These are phyloP conservation scores for Aquilaria yunnanensis DNA, from an alignment of 345 rosid genomes.

Conservation along the genomic window DNA sequence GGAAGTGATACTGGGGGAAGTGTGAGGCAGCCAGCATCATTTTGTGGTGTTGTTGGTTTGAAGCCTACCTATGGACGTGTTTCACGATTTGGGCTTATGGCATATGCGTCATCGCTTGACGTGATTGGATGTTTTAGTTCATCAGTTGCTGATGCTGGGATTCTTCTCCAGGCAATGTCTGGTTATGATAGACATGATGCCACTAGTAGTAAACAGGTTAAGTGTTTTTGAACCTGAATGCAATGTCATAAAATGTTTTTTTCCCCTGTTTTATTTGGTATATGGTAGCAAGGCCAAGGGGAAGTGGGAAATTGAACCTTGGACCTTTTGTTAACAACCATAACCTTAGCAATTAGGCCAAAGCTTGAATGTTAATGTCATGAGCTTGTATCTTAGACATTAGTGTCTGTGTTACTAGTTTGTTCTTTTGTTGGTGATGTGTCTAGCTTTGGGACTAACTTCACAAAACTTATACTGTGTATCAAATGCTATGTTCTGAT, in stretches of 20 bases:
- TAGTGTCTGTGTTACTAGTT: too few species aligned
- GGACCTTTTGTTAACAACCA: too few species aligned
- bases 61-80: constrained; percentile 97
- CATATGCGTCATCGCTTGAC: constrained; percentile 89
- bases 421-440: too few species aligned
- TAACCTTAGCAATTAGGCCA: too few species aligned
- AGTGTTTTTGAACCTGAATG: constrained; percentile 9
- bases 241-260: background rate
- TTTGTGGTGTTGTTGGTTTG: constrained; percentile 92
- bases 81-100: constrained; percentile 92
- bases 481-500: constrained; percentile 4
- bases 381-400: too few species aligned
- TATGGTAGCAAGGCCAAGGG: too few species aligned
- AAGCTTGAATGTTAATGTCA: too few species aligned
- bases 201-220: constrained; percentile 74
- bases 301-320: too few species aligned
- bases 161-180: constrained; percentile 76
- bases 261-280: background rate
- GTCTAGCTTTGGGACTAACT: too few species aligned
- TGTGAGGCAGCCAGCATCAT: constrained; percentile 94
- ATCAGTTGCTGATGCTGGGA: constrained; percentile 80
- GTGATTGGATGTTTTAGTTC: constrained; percentile 89
- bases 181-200: constrained; percentile 81
- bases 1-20: constrained; percentile 99
- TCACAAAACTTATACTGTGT: background rate